Evolutionary conservation across 345 rosid genomes (phyloP), one percentile per base, ranked within the genome.

Genomic region (Toxicodendron radicans): DNA sequence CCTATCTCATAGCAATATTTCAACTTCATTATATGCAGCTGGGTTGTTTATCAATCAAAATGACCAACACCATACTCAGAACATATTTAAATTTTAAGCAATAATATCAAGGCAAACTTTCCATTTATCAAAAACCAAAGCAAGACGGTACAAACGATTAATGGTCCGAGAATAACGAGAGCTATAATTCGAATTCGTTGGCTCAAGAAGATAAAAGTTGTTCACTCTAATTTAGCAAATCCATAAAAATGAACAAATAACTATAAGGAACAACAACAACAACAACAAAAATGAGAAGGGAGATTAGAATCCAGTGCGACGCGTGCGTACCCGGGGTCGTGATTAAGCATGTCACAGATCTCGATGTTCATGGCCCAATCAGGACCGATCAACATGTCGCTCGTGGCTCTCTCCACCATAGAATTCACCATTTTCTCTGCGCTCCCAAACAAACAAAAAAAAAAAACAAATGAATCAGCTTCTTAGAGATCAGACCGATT

Each of bases 331-430:
- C 87, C 90, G 51, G 97, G 99, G 83, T 96, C 97, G 76, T 80
- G 93, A 81, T 92, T 96, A 83, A 95, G 93, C 86, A 92, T 86
- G 58, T 96, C 98, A 79, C 98, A 96, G 97, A 96, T 96, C 99
- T 96, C 99, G 75, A 96, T 92, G 80, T 96, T 96, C 97, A 91
- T 90, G 53, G 99, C 97, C 99, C 99, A 96, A 83, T 96, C 99
- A 9, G 99, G 98, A 9, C 99, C 99, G 88, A 93, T 92, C 87
- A 96, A 83, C 98, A 92, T 83, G 84, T 92, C 99, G 87, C 93
- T 93, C 69, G 99, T 96, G 30, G 99, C 99, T 77, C 99, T 79
- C 85, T 96, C 98, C 82, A 96, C 98, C 97, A 93, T 82, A 72
- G 97, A 83, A 84, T 91, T 92, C 91, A 96, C 99, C 99, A 96